phyloP scores from a whole-genome alignment of 768 basidiomycete species.

The Strobilomyces dryophilus region DNA sequence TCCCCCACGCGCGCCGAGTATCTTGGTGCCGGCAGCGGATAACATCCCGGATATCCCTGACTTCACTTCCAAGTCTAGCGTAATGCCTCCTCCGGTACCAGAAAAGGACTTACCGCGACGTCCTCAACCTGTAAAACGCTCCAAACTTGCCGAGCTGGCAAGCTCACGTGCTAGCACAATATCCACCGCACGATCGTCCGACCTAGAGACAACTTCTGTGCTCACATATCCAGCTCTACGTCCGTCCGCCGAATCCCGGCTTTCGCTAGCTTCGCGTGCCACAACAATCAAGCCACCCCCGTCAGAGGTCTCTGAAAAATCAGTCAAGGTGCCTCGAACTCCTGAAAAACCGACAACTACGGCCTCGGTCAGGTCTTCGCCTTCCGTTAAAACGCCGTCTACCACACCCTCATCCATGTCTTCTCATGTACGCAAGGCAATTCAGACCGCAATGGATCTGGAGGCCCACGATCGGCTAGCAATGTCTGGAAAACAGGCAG shows the following conservation, averaged over 20 bases:
- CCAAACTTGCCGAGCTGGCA: slow-evolving; percentile 67
- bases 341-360: slow-evolving; percentile 13
- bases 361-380: slow-evolving; percentile 25
- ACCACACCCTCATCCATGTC: slow-evolving; percentile 48
- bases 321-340: slow-evolving; percentile 23
- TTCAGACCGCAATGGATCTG: slow-evolving; percentile 60
- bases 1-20: slow-evolving; percentile 40
- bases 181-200: slow-evolving; percentile 51
- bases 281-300: slow-evolving; percentile 12
- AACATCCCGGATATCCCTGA: slow-evolving; percentile 56
- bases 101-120: slow-evolving; percentile 22
- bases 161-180: slow-evolving; percentile 55
- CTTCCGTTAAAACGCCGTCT: slow-evolving; percentile 22
- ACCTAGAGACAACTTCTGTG: slow-evolving; percentile 54
- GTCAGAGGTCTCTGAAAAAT: slow-evolving; percentile 19
- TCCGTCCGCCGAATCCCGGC: slow-evolving; percentile 56
- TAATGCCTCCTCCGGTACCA: slow-evolving; percentile 23
- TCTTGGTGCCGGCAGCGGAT: slow-evolving; percentile 42
- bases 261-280: slow-evolving; percentile 28
- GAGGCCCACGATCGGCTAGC: slow-evolving; percentile 47
- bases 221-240: slow-evolving; percentile 70
- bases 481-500: slow-evolving; percentile 6
- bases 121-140: slow-evolving; percentile 39
- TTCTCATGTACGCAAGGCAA: slow-evolving; percentile 59
- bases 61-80: slow-evolving; percentile 44